A percentile compares a stretch with the other conserved stretches of the same genome.
phyloP scores from a whole-genome alignment of 2,329 filamentous ascomycete species.

The Fusarium drepaniforme region DNA sequence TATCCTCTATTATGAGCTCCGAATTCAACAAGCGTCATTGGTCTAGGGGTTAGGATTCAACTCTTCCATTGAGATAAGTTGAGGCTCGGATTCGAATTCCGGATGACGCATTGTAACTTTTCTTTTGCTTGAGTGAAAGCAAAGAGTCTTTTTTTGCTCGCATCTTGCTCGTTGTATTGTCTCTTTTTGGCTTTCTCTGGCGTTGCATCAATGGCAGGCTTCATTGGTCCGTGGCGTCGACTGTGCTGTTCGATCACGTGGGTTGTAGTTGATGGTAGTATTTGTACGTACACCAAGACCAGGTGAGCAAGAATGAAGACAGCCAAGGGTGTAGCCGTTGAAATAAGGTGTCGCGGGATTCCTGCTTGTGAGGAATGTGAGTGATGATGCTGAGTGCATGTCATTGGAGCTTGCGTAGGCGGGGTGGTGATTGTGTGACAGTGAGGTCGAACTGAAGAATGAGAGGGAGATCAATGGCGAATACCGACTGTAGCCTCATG shows the following conservation, averaged over 20 bases:
- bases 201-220: not conserved
- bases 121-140: not conserved
- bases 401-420: slow-evolving; percentile 13
- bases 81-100: slow-evolving; percentile 6
- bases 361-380: slow-evolving; percentile 21
- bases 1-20: not conserved
- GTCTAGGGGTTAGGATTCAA: slow-evolving; percentile 8
- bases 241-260: not conserved
- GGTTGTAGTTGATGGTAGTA: not conserved
- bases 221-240: not conserved
- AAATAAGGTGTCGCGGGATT: slow-evolving; percentile 1
- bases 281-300: not conserved
- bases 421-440: slow-evolving; percentile 2
- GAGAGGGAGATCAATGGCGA: not conserved
- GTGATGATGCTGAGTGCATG: slow-evolving; percentile 30
- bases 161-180: not conserved
- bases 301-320: not conserved
- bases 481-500: not conserved
- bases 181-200: not conserved
- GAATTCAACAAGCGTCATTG: not conserved
- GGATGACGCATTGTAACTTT: not conserved
- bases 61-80: slow-evolving; percentile 5
- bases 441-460: not conserved
- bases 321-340: not conserved
- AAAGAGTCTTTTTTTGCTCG: not conserved